Base-by-base conservation (phyloP, 179 eudicot genomes). In the Sideroxylon spinosum region DNA sequence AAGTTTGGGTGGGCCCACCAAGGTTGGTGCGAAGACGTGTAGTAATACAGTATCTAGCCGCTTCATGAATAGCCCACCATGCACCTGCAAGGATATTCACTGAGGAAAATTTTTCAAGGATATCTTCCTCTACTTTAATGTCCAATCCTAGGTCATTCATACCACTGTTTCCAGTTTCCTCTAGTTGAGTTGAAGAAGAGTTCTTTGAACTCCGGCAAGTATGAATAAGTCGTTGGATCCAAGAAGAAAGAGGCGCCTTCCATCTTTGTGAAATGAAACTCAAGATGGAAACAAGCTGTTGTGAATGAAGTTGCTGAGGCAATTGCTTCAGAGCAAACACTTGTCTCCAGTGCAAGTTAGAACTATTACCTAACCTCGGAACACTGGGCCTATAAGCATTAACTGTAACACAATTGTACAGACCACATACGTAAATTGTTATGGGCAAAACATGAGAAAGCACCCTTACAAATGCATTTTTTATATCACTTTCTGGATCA, bases 11-110 rank as follows among this genome's bases (percentile, higher is more conserved):
- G 72, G 99, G 99, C 73, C 99, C 99, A 80, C 99, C 99, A 81
- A 96, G 99, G 81, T 96, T 96, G 74, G 99, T 96, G 76, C 99
- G 92, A 62, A 96, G 97, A 37, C 98, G 93, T 60, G 93, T 91
- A 71, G 90, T 79, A 70, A 97, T 88, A 85, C 99, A 96, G 86
- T 91, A 94, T 80, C 98, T 92, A 71, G 99, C 97, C 12, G 98
- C 98, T 91, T 96, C 99, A 80, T 94, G 88, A 79, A 96, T 86
- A 67, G 97, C 98, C 99, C 99, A 96, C 97, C 98, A 96, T 75
- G 95, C 89, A 79, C 93, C 99, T 84, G 98, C 94, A 79, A 94
- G 88, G 79, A 83, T 86, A 82, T 92, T 94, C 66, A 89, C 97
- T 48, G 88, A 81, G 64, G 83, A 85, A 76, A 83, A 82, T 74